Conservation (phyloP, 1,284 basidiomycete genomes). For the Puccinia triticina region DNA sequence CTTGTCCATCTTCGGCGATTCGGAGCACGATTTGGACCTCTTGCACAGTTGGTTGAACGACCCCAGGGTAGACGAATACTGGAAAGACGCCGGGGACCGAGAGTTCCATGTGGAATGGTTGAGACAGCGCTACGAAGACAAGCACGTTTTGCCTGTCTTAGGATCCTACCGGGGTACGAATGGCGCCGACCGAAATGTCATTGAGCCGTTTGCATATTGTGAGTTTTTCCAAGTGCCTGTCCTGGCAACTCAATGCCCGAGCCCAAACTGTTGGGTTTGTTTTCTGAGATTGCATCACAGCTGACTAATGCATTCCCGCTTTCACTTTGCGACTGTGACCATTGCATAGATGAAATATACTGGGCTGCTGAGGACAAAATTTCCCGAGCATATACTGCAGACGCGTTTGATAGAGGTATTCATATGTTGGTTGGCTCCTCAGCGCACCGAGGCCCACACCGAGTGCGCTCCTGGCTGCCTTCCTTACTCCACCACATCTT, state of each 20-base stretch:
- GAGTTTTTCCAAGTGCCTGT: neutral
- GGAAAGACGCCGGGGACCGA: conserved; percentile 32
- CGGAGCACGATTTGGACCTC: conserved; percentile 25
- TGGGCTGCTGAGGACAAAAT: conserved; percentile 44
- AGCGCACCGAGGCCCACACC: conserved; percentile 53
- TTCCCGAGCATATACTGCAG: conserved; percentile 14
- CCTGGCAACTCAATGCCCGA: neutral
- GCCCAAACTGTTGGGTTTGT: neutral
- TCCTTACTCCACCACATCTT: conserved; percentile 65
- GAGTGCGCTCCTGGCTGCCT: conserved; percentile 65
- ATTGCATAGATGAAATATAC: conserved; percentile 50
- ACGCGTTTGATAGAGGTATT: conserved; percentile 52
- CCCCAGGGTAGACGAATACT: conserved; percentile 40
- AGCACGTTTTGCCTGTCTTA: conserved; percentile 38
- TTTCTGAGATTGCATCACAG: too few relatives aligned
- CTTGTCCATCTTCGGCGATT: conserved; percentile 39
- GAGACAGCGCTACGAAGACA: conserved; percentile 37
- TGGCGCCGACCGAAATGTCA: conserved; percentile 1
- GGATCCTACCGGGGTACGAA: conserved; percentile 42
- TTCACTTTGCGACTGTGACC: too few relatives aligned
- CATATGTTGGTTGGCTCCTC: conserved; percentile 56
- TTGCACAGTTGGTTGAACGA: conserved; percentile 43
- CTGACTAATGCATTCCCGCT: too few relatives aligned
- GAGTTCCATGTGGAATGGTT: conserved; percentile 40
- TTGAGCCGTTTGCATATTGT: conserved; percentile 50